A percentile compares a stretch with the other conserved stretches of the same genome.
phyloP scores from a whole-genome alignment of 176 grass and related monocot species.

The Dendrocalamus sinicus region DNA sequence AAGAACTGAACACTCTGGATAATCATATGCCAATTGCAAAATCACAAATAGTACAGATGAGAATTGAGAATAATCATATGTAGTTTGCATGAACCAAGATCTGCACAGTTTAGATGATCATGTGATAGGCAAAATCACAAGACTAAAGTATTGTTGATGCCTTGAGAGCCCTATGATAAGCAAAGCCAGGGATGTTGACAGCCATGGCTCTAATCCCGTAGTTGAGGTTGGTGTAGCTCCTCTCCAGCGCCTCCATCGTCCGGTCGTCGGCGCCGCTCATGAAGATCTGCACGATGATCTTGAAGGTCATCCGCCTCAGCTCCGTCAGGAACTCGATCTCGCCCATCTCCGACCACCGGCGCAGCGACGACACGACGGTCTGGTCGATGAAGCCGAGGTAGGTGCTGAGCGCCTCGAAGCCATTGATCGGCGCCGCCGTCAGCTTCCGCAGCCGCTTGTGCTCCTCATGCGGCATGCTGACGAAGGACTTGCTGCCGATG shows the following conservation, averaged over 20 bases:
- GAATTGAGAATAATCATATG: too few relatives aligned
- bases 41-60: too few relatives aligned
- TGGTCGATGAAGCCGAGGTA: conserved; percentile 81
- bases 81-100: too few relatives aligned
- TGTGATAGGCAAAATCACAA: too few relatives aligned
- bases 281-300: conserved; percentile 89
- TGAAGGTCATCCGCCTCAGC: conserved; percentile 71
- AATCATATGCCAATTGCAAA: neutral
- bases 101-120: too few relatives aligned
- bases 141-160: neutral
- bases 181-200: conserved; percentile 85
- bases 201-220: conserved; percentile 91
- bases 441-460: conserved; percentile 75
- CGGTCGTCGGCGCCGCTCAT: conserved; percentile 53
- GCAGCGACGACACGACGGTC: conserved; percentile 56
- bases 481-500: conserved; percentile 78
- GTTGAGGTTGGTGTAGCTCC: conserved; percentile 85
- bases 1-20: neutral
- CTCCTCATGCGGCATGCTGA: conserved; percentile 70
- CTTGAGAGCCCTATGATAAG: conserved; percentile 69
- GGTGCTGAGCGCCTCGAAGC: conserved; percentile 76
- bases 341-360: conserved; percentile 51
- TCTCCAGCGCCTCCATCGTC: conserved; percentile 59
- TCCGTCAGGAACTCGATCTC: conserved; percentile 68
- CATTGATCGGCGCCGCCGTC: conserved; percentile 76